Evolutionary conservation across 768 basidiomycete genomes (phyloP).

Genomic region (Pulveroboletus frians): DNA sequence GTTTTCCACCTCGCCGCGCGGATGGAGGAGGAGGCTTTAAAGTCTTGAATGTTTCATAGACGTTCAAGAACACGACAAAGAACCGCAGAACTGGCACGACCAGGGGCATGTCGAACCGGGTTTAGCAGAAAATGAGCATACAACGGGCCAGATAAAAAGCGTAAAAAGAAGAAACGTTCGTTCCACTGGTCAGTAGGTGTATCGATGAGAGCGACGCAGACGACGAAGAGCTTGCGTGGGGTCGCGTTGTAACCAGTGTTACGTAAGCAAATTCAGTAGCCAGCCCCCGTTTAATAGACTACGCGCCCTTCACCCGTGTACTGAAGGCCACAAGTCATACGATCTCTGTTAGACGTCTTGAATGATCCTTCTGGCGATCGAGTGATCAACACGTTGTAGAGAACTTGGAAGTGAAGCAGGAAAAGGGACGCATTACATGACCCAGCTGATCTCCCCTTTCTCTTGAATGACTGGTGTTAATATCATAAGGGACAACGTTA

Average conservation of each 20-base stretch:
- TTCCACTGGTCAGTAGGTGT: conserved; percentile 4
- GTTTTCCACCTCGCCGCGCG: conserved; percentile 45
- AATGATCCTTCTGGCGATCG: too few species aligned
- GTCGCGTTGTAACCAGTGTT: conserved; percentile 14
- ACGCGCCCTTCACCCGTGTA: too few species aligned
- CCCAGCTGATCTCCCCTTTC: too few species aligned
- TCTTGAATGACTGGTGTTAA: too few species aligned
- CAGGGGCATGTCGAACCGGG: conserved; percentile 49
- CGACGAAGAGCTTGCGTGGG: not conserved
- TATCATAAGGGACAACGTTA: too few species aligned
- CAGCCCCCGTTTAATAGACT: too few species aligned
- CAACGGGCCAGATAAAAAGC: not conserved
- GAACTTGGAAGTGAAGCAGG: too few species aligned
- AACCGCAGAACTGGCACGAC: conserved; percentile 63
- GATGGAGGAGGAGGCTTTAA: conserved; percentile 61
- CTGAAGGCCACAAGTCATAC: too few species aligned
- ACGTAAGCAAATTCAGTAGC: conserved; percentile 13
- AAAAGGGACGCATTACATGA: too few species aligned
- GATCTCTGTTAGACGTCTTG: too few species aligned
- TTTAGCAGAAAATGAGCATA: conserved; percentile 9
- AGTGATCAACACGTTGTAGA: too few species aligned
- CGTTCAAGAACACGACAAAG: conserved; percentile 68
- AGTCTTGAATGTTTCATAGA: conserved; percentile 82
- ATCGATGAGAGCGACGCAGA: conserved; percentile 16
- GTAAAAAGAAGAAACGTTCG: conserved; percentile 4